Evolutionary conservation across 805 yeast species (phyloP), one percentile per base, ranked within the genome.

Genomic region (Lachancea fermentati): DNA sequence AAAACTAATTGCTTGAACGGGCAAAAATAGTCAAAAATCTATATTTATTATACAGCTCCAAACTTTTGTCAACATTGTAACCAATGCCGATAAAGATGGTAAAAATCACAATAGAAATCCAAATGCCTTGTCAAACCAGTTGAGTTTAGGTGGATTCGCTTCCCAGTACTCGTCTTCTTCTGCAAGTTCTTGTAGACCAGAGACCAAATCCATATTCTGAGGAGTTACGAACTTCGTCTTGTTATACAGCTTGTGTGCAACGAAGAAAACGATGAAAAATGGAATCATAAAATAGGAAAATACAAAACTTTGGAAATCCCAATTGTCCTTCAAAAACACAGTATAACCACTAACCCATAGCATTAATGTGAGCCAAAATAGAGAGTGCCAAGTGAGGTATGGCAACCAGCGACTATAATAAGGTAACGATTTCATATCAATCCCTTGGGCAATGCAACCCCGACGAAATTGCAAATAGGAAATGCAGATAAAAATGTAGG

Each of bases 331-430:
- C 34, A 36, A 19, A 19, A 36, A 36, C 17, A 36, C 39, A 5
- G 39, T 17, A 55, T 79, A 83, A 41, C 89, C 89, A 51, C 82
- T 82, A 13, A 88, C 81, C 34, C 82, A 39, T 18, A 80, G 65
- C 39, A 82, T 54, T 13, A 83, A 24, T 4, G 68, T 43, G 41
- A 80, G 69, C 45, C 78, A 58, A 30, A 66, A 49, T 25, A 80
- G 60, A 5, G 76, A 71, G 44, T 73, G 73, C 54, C 73, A 79
- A 3, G 82, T 72, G 36, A 79, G 74, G 47, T 64, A 72, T 30
- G 84, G 80, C 60, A 78, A 83, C 18, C 72, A 62, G 19, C 64
- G 60, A 2, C 85, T 72, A 49, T 62, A 73, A 67, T 67, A 81
- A 6, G 85, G 76, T 25, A 77, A 68, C 54, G 84, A 72, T 37